Evolutionary conservation across 2,329 filamentous ascomycete genomes (phyloP), one percentile per base, ranked within the genome.

Genomic region (Aaosphaeria pasadenensis): DNA sequence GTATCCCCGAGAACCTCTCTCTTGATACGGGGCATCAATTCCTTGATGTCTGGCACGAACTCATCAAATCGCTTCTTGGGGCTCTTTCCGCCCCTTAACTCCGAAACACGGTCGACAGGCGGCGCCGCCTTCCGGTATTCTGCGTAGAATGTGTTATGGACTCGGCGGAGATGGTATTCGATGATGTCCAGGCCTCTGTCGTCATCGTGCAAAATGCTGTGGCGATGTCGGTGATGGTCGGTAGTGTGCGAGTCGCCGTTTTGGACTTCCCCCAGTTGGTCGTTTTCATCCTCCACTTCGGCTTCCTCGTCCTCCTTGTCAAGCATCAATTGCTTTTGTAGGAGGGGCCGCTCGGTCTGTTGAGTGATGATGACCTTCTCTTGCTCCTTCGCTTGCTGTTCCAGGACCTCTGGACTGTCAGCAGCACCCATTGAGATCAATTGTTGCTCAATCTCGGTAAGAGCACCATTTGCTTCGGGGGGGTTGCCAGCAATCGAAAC

Each of bases 301-400:
- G 41, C 48, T 46, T 75, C 80, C 38, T 89, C 85, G 57, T 91
- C 88, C 60, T 91, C 88, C 58, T 89, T 88, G 62, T 99, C 94
- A 24, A 96, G 79, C 66, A 91, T 80, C 61, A 96, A 88, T 69
- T 99, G 94, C 74, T 95, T 87, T 64, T 94, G 89, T n/a, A 95
- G 75, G 30, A 99, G 74, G 0, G 94, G 94, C 11, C 92, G 83
- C 53, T 96, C 91, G 51, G 86, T 89, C 13, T 97, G 80, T 70
- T 99, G 94, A 51, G 91, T 89, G 63, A 91, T 87, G 43, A 99
- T 81, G 1, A 86, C 82, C 65, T 92, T 89, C 61, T 94, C 89
- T 67, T 97, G 92, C 61, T 94, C 88, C 54, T 89, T 85, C 3
- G 85, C 81, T 74, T 96, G 91, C 53, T 87, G 78, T 62, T 89